Base-by-base conservation (phyloP, 805 yeast species). In the Lipomyces mesembrius region DNA sequence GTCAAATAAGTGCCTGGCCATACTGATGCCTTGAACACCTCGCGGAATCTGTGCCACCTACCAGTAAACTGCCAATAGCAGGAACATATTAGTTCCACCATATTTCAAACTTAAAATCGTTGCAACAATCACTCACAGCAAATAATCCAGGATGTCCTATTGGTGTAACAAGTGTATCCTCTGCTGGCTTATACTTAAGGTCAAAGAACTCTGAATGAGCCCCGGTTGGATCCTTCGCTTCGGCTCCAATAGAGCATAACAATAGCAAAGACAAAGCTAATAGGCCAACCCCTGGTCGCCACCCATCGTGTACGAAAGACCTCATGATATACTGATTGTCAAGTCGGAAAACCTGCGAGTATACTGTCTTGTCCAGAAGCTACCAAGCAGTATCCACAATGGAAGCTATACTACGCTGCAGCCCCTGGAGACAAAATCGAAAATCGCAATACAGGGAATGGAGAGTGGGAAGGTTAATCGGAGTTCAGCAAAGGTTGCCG, bases 1-100 rank as follows among this genome's bases (percentile, higher is more conserved):
- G 71, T 68, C 35, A 68, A 55, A 54, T 59, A 68, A 9, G 68
- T 67, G 34, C 71, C 71, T n/a, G 71, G 71, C 71, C 71, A 68
- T 22, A 63, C 55, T 8, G 68, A 46, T 8, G 71, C 71, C 54
- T 66, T 68, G 58, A 46, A 67, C 9, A 62, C 55, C 3, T 68
- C 67, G 29, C 70, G 64, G 57, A 61, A 60, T 12, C 71, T 61
- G 55, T 65, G 67, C 71, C 71, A 68, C 51, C 71, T 56, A 8
- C 71, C 71, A 2, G 71, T 39, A 62, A 68, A 68, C 71, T 67
- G 51, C 12, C 17, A 27, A n/a, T 3, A 5, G 49, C 37, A 25
- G 14, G 6, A 9, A 27, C 17, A 11, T 17, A 20, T 29, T 43
- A 43, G 20, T 43, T 43, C 22, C 49, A n/a, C 49, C 3, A 3